These are phyloP conservation scores for Alternaria burnsii DNA, from an alignment of 2,329 filamentous ascomycete species.

Conservation along the genomic window DNA sequence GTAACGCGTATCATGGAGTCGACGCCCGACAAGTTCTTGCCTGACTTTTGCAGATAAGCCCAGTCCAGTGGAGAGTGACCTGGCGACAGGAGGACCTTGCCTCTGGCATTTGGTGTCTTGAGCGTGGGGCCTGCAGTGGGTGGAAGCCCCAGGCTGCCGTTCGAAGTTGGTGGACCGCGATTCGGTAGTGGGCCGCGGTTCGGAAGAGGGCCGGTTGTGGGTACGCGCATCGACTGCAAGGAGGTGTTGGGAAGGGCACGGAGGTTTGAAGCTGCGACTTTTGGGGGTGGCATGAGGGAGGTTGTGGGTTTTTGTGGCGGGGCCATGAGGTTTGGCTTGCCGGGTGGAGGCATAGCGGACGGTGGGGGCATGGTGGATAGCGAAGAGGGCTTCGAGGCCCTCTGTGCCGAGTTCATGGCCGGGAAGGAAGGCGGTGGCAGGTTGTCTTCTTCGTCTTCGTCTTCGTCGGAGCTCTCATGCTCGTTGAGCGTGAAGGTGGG, in stretches of 20 bases:
- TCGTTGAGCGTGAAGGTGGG: slow-evolving; percentile 51
- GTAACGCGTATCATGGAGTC: slow-evolving; percentile 74
- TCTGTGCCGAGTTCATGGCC: slow-evolving; percentile 57
- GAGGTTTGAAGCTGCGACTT: slow-evolving; percentile 48
- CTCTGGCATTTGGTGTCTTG: slow-evolving; percentile 54
- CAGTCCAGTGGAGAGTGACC: slow-evolving; percentile 96
- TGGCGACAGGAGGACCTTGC: slow-evolving; percentile 82
- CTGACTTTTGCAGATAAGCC: slow-evolving; percentile 84
- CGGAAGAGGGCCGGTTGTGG: slow-evolving; percentile 59
- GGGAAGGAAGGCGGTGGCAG: slow-evolving; percentile 55
- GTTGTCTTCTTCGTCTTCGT: slow-evolving; percentile 40
- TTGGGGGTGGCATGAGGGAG: slow-evolving; percentile 49
- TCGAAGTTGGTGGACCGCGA: slow-evolving; percentile 52
- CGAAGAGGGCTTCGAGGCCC: slow-evolving; percentile 44
- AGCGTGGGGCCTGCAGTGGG: slow-evolving; percentile 40
- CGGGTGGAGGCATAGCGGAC: slow-evolving; percentile 22
- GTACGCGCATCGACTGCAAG: slow-evolving; percentile 49
- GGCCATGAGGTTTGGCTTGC: slow-evolving; percentile 40
- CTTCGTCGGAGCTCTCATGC: slow-evolving; percentile 41
- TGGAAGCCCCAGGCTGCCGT: slow-evolving; percentile 50
- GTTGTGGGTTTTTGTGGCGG: slow-evolving; percentile 44
- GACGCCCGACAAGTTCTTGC: slow-evolving; percentile 59
- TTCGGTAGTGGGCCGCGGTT: slow-evolving; percentile 55
- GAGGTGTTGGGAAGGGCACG: slow-evolving; percentile 40
- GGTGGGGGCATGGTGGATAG: slow-evolving; percentile 26